Percentiles rank a stretch among this genome's conserved stretches.
phyloP scores from a whole-genome alignment of 1,284 basidiomycete species.

The Amylostereum areolatum region DNA sequence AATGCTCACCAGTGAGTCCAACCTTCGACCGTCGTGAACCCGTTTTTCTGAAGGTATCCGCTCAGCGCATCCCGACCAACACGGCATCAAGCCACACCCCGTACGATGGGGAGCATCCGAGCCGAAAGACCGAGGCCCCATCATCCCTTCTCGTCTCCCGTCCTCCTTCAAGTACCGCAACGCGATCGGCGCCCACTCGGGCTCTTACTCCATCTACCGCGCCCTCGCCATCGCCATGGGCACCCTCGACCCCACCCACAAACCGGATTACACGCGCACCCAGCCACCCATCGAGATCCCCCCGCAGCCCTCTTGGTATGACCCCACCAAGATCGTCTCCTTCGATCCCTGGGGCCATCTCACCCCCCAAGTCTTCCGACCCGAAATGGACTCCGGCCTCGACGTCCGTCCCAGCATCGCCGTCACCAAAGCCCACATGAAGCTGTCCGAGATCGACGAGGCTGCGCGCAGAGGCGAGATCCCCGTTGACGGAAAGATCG shows the following conservation, averaged over 20 bases:
- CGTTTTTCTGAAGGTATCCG: not conserved
- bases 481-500: conserved; percentile 78
- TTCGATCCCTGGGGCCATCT: conserved; percentile 96
- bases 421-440: conserved; percentile 84
- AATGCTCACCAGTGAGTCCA: conserved; percentile 68
- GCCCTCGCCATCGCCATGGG: conserved; percentile 91
- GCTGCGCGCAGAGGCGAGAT: conserved; percentile 70
- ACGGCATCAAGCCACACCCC: conserved; percentile 71
- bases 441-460: conserved; percentile 89
- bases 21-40: not conserved
- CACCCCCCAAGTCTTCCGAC: conserved; percentile 72
- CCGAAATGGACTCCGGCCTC: conserved; percentile 62
- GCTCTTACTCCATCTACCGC: conserved; percentile 92
- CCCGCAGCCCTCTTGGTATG: conserved; percentile 78
- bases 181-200: conserved; percentile 90
- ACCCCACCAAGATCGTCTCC: conserved; percentile 81
- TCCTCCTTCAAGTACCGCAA: conserved; percentile 87
- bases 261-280: conserved; percentile 83
- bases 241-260: conserved; percentile 77
- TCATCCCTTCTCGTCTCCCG: conserved; percentile 85
- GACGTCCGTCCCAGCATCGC: conserved; percentile 90
- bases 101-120: conserved; percentile 79
- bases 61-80: conserved; percentile 66
- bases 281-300: conserved; percentile 86
- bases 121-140: conserved; percentile 70